Conservation (phyloP, 2,329 filamentous ascomycete species). For the Coleophoma crateriformis region DNA sequence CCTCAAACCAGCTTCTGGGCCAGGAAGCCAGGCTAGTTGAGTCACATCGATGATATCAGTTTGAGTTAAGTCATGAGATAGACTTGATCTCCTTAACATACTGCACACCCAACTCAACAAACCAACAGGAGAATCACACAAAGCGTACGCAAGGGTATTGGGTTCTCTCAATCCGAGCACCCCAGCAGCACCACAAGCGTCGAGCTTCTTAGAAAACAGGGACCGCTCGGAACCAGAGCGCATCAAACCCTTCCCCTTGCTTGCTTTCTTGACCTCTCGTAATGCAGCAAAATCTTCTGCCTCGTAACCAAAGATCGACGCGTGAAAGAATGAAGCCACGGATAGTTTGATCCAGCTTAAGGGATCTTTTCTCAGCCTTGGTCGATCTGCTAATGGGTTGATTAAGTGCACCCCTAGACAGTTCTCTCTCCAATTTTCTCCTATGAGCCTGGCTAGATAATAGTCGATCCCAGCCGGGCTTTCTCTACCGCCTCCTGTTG, state of each 20-base stretch:
- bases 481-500: constrained; percentile 40
- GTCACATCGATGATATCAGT: constrained; percentile 55
- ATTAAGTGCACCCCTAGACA: constrained; percentile 58
- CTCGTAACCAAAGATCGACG: constrained; percentile 49
- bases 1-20: constrained; percentile 53
- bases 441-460: constrained; percentile 41
- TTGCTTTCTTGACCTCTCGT: constrained; percentile 5
- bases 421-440: constrained; percentile 37
- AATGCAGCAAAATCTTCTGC: constrained; percentile 43
- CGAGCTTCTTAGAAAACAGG: constrained; percentile 2
- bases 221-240: neutral
- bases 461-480: constrained; percentile 47
- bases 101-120: constrained; percentile 49
- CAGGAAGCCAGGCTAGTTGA: constrained; percentile 60
- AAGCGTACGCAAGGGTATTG: constrained; percentile 48
- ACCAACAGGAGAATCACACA: constrained; percentile 57
- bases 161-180: constrained; percentile 18
- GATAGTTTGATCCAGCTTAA: constrained; percentile 50
- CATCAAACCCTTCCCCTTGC: neutral
- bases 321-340: constrained; percentile 42
- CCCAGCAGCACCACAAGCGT: constrained; percentile 8
- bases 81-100: constrained; percentile 35
- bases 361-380: constrained; percentile 37
- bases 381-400: constrained; percentile 47
- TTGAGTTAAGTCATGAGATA: constrained; percentile 35